Conservation (phyloP, 306 rosid species). For the Glycine latifolia region DNA sequence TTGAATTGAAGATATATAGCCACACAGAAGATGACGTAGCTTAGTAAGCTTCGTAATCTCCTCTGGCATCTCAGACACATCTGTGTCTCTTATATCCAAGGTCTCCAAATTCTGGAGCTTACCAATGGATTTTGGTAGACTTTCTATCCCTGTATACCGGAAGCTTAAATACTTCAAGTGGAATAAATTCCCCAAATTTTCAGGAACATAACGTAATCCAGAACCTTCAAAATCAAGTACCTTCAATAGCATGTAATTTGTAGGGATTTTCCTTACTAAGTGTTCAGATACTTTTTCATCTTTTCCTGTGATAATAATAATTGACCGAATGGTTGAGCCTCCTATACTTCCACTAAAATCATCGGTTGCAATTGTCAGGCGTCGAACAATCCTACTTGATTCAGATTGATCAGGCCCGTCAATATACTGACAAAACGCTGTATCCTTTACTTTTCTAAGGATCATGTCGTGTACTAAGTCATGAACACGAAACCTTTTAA, state of each 20-base stretch:
- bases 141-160: background rate
- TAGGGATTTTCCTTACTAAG: background rate
- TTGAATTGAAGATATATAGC: too few relatives aligned
- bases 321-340: background rate
- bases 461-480: background rate
- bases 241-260: background rate
- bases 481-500: background rate
- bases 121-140: conserved; percentile 36
- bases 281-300: background rate
- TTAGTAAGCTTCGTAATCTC: background rate
- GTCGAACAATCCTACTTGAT: background rate
- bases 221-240: conserved; percentile 29
- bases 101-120: conserved; percentile 39
- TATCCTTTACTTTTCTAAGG: background rate
- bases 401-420: background rate
- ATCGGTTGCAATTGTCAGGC: background rate
- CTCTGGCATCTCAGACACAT: background rate
- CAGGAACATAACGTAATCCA: background rate
- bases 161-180: conserved; percentile 41
- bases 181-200: conserved; percentile 4
- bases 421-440: background rate
- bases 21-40: too few relatives aligned
- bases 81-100: background rate
- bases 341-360: background rate
- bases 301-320: background rate